Evolutionary conservation across 805 yeast genomes (phyloP), one percentile per base, ranked within the genome.

Genomic region (Saturnispora diversa): DNA sequence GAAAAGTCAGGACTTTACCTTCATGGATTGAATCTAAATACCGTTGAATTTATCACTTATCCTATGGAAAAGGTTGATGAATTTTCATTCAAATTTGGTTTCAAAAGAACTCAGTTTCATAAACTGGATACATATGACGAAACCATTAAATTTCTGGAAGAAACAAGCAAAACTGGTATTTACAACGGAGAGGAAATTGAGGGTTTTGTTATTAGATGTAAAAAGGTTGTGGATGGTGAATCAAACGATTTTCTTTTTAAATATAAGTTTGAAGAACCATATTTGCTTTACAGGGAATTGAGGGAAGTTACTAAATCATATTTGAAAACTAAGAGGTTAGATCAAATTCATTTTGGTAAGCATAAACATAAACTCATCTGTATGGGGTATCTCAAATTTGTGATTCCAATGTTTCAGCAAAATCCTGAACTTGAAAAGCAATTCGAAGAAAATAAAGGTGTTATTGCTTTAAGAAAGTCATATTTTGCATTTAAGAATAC

Each of bases 261-360:
- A 62, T 92, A 67, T 65, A 92, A 92, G 60, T 92, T 92, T 58
- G 95, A 87, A 50, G 95, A 92, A 61, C 98, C 98, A 0, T 92
- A 92, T 56, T 63, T 87, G 33, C 71, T 92, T 71, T 92, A 87
- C 59, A 70, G 99, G 44, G 84, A 83, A 51, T 77, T 94, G 74
- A 71, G 99, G 49, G 97, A 92, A 53, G 83, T 77, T 2, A 86
- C 97, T 1, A 79, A 74, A 53, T 65, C 64, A 32, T 72, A 73
- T 45, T 67, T 83, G 8, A 40, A 34, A 2, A 43, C 52, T 0
- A 58, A 59, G 1, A 63, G 63, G 12, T 53, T 54, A 3, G 60
- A 69, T 5, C 65, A 62, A 20, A 62, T 74, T 42, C 43, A 44
- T 8, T 50, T 48, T 41, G 59, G 58, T 16, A 71, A 72, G 42